Evolutionary conservation across 108 stramenopile species (phyloP), one percentile per base, ranked within the genome.

Genomic region (Pelagomonas calceolata): DNA sequence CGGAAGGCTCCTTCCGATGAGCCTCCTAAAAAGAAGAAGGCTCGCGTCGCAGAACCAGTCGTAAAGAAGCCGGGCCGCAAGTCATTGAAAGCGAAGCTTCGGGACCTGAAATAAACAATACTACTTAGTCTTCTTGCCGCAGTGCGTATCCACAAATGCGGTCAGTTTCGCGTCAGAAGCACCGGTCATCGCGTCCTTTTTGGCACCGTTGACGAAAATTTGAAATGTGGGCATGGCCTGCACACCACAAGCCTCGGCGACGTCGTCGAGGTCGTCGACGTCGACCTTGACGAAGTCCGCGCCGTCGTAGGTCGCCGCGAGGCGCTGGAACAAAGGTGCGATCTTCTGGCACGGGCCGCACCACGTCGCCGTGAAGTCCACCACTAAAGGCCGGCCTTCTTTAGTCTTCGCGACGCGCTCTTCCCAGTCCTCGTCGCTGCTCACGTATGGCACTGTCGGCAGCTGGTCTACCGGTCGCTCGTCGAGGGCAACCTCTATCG

Each of bases 141-240:
- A 43, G 39, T 43, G 39, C 9, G 39, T 43, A 5, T 43, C 64
- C 26, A 71, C 64, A 15, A 71, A 21, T 15, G 26, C 16, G 26
- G 34, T 60, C 66, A 92, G 80, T 0, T 66, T 46, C 0, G 14
- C 75, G 44, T 85, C 70, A 75, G 86, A 46, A 0, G 93, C 93
- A 37, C 93, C 93, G 45, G 37, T 70, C 70, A 91, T 36, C 69
- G 88, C 89, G 34, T 88, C 89, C 5, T 92, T 83, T 78, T 87
- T 89, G 21, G 36, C 73, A 33, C 94, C 94, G 65, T 70, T 78
- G 78, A 88, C 88, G 74, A 70, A 92, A 63, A 91, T 88, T 44
- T 91, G 87, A 70, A 93, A 95, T 0, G 92, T 95, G 12, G 94
- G 92, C 94, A 95, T 93, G 73, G 90, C 90, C 17, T 79, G 73